Evolutionary conservation across 1,139 yeast genomes (phyloP), one percentile per base, ranked within the genome.

Genomic region (Yamadazyma epiphylla): DNA sequence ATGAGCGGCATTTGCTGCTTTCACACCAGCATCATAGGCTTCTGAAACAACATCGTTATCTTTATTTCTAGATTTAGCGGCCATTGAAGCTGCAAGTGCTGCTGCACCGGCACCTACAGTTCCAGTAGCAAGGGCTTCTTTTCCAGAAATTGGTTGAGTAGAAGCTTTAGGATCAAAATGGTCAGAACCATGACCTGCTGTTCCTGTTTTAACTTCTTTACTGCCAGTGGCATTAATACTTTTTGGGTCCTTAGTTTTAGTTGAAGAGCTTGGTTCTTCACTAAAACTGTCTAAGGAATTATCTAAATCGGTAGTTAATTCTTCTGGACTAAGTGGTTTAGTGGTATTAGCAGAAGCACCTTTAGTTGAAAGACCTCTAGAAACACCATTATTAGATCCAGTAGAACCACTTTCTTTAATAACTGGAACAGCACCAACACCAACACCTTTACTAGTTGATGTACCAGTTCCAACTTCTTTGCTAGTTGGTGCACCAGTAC

Each of bases 331-430:
- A 13, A 33, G 29, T 8, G 37, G 33, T 15, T 28, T 9, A 9
- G 37, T 33, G 15, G 23, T 20, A 19, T 33, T 27, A 12, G 36
- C 36, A 4, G 36, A 33, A 9, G 31, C 27, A 11, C 29, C 32
- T 12, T 11, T 19, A 4, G 17, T n/a, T n/a, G n/a, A n/a, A n/a
- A n/a, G n/a, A n/a, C n/a, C n/a, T n/a, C n/a, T n/a, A n/a, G n/a
- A n/a, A n/a, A n/a, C n/a, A n/a, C n/a, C n/a, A n/a, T n/a, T n/a
- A n/a, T n/a, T n/a, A n/a, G n/a, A n/a, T n/a, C n/a, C n/a, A 19
- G 10, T 19, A 15, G 27, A 21, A 25, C 22, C 22, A 15, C 19
- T 19, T 12, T 12, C 27, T 19, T 21, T 15, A 11, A 13, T 13
- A 10, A 3, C 10, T 10, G 5, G 16, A 17, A n/a, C 15, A 10